Percentiles rank a stretch among this genome's conserved stretches.
Conservation (phyloP, 257 asterid genomes). For the Knoxia roxburghii region DNA sequence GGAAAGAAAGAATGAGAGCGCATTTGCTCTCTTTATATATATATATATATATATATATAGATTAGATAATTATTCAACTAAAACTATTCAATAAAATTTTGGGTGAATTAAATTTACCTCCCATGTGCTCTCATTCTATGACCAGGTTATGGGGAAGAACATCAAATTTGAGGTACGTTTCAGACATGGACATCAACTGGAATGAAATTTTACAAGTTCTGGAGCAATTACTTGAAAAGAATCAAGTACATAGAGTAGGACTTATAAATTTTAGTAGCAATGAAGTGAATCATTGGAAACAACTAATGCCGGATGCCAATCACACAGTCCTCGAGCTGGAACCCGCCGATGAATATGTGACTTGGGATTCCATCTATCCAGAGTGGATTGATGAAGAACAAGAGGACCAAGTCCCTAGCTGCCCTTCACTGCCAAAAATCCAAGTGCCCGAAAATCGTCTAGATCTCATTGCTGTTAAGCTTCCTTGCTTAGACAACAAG, state of each 20-base stretch:
- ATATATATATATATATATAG: too few species aligned
- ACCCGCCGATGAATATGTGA: constrained; percentile 42
- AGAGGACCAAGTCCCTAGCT: constrained; percentile 56
- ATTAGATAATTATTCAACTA: too few species aligned
- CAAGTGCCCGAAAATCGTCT: constrained; percentile 44
- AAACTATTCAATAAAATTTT: too few species aligned
- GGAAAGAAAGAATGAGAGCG: too few species aligned
- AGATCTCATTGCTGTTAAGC: constrained; percentile 69
- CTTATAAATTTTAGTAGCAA: constrained; percentile 52
- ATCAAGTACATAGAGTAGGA: constrained; percentile 33
- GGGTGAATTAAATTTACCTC: too few species aligned
- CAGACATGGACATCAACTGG: constrained; percentile 50
- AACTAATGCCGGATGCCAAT: constrained; percentile 32
- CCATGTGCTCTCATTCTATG: constrained; percentile 48
- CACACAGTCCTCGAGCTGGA: constrained; percentile 44
- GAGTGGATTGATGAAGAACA: constrained; percentile 96
- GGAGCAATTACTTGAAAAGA: constrained; percentile 20
- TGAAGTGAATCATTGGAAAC: constrained; percentile 49
- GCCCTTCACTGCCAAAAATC: constrained; percentile 58
- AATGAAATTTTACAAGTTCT: constrained; percentile 28
- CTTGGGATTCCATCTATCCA: constrained; percentile 69
- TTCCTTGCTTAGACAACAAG: constrained; percentile 64
- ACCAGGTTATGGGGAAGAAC: constrained; percentile 60
- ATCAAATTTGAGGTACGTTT: constrained; percentile 53
- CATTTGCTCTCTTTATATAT: too few species aligned